phyloP scores from a whole-genome alignment of 1,284 basidiomycete genomes.

The Fomitiporia mediterranea region DNA sequence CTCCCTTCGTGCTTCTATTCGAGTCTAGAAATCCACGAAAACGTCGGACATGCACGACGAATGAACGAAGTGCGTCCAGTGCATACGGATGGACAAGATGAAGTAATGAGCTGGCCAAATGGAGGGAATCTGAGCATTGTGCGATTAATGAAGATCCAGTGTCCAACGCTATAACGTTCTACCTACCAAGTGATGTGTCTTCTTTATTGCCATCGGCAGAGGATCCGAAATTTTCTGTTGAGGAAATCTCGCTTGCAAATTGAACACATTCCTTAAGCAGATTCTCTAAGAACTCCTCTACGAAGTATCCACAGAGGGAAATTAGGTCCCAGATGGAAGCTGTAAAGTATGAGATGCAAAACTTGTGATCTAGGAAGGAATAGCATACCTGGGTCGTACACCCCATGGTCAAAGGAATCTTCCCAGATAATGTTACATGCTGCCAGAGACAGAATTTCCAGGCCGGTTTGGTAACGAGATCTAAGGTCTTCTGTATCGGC shows the following conservation, averaged over 20 bases:
- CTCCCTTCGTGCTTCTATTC: constrained; percentile 46
- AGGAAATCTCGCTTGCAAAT: constrained; percentile 24
- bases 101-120: constrained; percentile 4
- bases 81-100: constrained; percentile 58
- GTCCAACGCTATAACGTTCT: background rate
- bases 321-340: constrained; percentile 69
- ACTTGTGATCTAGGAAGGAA: background rate
- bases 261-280: constrained; percentile 61
- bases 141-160: background rate
- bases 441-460: constrained; percentile 58
- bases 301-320: constrained; percentile 52
- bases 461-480: constrained; percentile 49
- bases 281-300: constrained; percentile 50
- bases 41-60: constrained; percentile 50
- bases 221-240: background rate
- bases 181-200: background rate
- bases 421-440: constrained; percentile 60
- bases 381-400: constrained; percentile 54
- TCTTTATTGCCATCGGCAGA: background rate
- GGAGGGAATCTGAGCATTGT: background rate
- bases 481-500: constrained; percentile 38
- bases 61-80: constrained; percentile 43
- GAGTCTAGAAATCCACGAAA: constrained; percentile 49
- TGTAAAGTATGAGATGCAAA: constrained; percentile 26
- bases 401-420: constrained; percentile 54